Percentiles rank a stretch among this genome's conserved stretches.
Conservation (phyloP, 108 stramenopile genomes). For the Aurantiochytrium sp. region DNA sequence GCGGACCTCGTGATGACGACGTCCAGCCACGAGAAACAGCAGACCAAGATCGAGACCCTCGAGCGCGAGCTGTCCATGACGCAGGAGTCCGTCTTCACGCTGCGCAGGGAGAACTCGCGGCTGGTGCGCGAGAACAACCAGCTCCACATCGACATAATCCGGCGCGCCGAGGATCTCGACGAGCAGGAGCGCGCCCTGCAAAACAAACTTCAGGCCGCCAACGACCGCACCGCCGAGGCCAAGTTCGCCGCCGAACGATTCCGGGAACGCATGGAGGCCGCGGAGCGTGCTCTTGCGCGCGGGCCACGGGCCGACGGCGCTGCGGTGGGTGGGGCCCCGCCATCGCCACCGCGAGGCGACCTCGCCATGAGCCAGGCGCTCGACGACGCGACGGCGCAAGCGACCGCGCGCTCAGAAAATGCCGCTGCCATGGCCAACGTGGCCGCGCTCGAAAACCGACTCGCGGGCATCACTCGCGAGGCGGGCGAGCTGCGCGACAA, state of each 20-base stretch:
- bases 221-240: background rate
- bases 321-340: too few species aligned
- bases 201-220: background rate
- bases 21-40: conserved; percentile 54
- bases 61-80: conserved; percentile 44
- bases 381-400: too few species aligned
- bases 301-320: too few species aligned
- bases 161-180: background rate
- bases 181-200: background rate
- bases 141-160: conserved; percentile 48
- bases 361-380: too few species aligned
- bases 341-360: background rate
- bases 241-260: background rate
- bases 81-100: conserved; percentile 52
- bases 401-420: background rate
- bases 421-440: background rate
- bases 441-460: background rate
- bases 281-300: background rate
- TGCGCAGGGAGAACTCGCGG: conserved; percentile 55
- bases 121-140: conserved; percentile 55
- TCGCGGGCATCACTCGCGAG: background rate
- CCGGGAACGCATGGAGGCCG: background rate
- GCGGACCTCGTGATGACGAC: conserved; percentile 54
- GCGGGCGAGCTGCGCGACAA: background rate
- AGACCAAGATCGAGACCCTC: conserved; percentile 41